phyloP scores from a whole-genome alignment of 2,329 filamentous ascomycete species.

The Sclerotinia nivalis region DNA sequence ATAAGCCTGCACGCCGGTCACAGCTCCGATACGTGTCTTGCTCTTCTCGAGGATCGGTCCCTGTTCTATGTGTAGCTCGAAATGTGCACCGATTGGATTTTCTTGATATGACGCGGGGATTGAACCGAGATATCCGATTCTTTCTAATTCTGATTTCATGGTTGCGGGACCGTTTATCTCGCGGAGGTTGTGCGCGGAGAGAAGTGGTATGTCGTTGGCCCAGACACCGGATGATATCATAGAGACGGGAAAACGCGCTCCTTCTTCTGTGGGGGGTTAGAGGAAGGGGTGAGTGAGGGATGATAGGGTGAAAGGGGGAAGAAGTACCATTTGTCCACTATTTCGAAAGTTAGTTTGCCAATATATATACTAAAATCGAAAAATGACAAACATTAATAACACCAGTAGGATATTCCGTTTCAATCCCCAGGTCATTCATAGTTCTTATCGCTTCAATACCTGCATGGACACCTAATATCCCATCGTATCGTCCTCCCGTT shows the following conservation, averaged over 20 bases:
- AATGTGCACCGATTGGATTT: slow-evolving; percentile 72
- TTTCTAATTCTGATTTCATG: slow-evolving; percentile 67
- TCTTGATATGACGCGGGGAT: slow-evolving; percentile 56
- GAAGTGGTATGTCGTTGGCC: slow-evolving; percentile 65
- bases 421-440: slow-evolving; percentile 64
- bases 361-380: not conserved
- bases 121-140: slow-evolving; percentile 69
- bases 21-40: slow-evolving; percentile 65
- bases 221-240: slow-evolving; percentile 77
- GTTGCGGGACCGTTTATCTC: slow-evolving; percentile 64
- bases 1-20: slow-evolving; percentile 73
- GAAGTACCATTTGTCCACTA: slow-evolving; percentile 25
- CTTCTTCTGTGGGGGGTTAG: slow-evolving; percentile 62
- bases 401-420: slow-evolving; percentile 58
- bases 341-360: slow-evolving; percentile 48
- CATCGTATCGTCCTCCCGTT: slow-evolving; percentile 66
- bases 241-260: slow-evolving; percentile 73
- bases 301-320: not conserved
- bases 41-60: slow-evolving; percentile 70
- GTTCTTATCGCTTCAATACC: slow-evolving; percentile 72
- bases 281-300: not conserved
- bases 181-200: slow-evolving; percentile 60
- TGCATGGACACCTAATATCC: slow-evolving; percentile 72
- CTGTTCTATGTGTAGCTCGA: slow-evolving; percentile 85
- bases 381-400: slow-evolving; percentile 29